Evolutionary conservation across 106 monocot species (phyloP), one percentile per base, ranked within the genome.

Genomic region (Xerophyta viscosa): DNA sequence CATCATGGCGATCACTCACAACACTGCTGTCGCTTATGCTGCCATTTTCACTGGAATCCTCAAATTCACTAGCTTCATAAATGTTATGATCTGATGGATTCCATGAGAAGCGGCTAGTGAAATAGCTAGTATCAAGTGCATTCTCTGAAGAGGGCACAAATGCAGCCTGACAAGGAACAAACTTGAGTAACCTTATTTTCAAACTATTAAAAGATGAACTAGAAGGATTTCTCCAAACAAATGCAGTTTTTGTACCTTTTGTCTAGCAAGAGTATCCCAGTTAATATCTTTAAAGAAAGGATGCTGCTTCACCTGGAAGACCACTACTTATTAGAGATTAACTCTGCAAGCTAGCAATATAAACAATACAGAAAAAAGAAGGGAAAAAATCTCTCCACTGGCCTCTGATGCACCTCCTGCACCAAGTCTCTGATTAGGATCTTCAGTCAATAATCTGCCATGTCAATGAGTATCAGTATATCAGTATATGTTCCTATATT

Each of bases 211-310:
- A 50, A 44, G n/a, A 31, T 14, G 29, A 1, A 30, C 29, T 7
- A 31, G 20, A 15, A 31, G 20, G 20, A 54, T 31, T 25, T 31
- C 14, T n/a, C 5, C 8, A 3, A 31, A 31, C 27, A 22, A 54
- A 8, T 44, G 43, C n/a, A 14, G n/a, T 44, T 33, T 11, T 6
- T 33, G 33, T 26, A 98, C 98, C 90, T 98, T 98, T 61, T 96
- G 96, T 54, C 88, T 76, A 17, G 96, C 96, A 66, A 96, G 78
- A 11, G 96, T 85, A 53, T 96, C 85, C 96, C 96, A 96, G 68
- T 77, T 96, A 52, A 96, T 89, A 65, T 96, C 62, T 76, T 96
- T 89, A 44, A 96, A 96, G 64, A 89, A 96, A 4, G 28, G 56
- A 68, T 96, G 96, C 37, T 89, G 81, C 59, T 96, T 96, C 36